phyloP scores from a whole-genome alignment of 2,329 filamentous ascomycete species.

The Penicillium freii region DNA sequence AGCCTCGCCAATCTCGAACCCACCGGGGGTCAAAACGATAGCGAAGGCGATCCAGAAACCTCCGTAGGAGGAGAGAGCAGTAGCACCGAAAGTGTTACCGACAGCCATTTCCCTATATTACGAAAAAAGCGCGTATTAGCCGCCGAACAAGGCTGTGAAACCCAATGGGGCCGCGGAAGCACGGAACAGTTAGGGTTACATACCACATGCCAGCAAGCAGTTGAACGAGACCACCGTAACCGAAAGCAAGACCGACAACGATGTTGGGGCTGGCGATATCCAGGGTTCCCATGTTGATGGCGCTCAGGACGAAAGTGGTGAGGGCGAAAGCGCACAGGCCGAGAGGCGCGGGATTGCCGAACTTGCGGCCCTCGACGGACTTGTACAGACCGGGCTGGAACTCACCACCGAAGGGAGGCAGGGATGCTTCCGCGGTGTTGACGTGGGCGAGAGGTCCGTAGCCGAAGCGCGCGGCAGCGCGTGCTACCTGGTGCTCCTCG shows the following conservation, averaged over 20 bases:
- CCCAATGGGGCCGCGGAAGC: background rate
- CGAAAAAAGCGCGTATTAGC: background rate
- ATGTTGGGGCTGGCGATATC: slow-evolving; percentile 62
- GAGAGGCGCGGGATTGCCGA: slow-evolving; percentile 76
- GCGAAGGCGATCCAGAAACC: slow-evolving; percentile 79
- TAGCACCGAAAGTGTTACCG: slow-evolving; percentile 85
- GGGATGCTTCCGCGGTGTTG: slow-evolving; percentile 45
- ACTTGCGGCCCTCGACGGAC: slow-evolving; percentile 63
- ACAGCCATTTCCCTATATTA: slow-evolving; percentile 74
- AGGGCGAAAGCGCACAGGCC: slow-evolving; percentile 77
- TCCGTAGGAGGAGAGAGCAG: slow-evolving; percentile 75
- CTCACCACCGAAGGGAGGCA: slow-evolving; percentile 67
- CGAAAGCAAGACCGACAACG: slow-evolving; percentile 67
- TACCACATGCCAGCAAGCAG: slow-evolving; percentile 84
- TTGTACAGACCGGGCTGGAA: slow-evolving; percentile 70
- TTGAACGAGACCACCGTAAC: slow-evolving; percentile 76
- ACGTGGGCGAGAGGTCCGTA: slow-evolving; percentile 54
- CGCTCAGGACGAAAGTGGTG: slow-evolving; percentile 76
- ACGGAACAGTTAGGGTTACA: slow-evolving; percentile 22
- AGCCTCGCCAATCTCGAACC: slow-evolving; percentile 58
- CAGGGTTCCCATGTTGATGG: slow-evolving; percentile 67
- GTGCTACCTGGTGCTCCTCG: slow-evolving; percentile 46
- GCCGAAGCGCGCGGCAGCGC: slow-evolving; percentile 48
- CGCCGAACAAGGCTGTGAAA: background rate
- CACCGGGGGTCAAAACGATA: slow-evolving; percentile 67